Evolutionary conservation across 192 early-diverging fungal genomes (phyloP).

Genomic region (Geranomyces variabilis): DNA sequence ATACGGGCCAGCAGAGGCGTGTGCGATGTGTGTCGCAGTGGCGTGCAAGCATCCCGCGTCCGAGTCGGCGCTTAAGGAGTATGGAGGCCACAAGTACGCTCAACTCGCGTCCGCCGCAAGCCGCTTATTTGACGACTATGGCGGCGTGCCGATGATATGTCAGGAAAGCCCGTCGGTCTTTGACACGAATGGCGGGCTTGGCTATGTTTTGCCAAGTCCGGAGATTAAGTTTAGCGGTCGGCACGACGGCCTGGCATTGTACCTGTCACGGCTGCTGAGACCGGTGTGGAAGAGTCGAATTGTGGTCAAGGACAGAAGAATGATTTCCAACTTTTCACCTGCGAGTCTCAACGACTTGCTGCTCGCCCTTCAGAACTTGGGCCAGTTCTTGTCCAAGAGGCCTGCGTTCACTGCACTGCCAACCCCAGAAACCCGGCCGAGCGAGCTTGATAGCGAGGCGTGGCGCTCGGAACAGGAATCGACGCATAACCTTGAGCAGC

Average conservation of each 20-base stretch:
- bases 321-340: conserved; percentile 41
- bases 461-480: conserved; percentile 64
- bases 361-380: conserved; percentile 55
- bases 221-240: conserved; percentile 63
- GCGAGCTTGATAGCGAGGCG: conserved; percentile 52
- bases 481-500: conserved; percentile 57
- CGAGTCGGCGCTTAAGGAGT: conserved; percentile 6
- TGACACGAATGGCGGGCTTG: conserved; percentile 48
- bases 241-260: conserved; percentile 78
- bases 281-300: conserved; percentile 70
- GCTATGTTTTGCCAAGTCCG: conserved; percentile 37
- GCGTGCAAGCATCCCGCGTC: conserved; percentile 51
- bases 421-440: conserved; percentile 42
- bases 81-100: conserved; percentile 1
- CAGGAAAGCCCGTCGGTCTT: conserved; percentile 20
- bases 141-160: conserved; percentile 40
- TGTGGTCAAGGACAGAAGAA: not conserved
- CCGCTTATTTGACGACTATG: conserved; percentile 46
- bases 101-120: conserved; percentile 31
- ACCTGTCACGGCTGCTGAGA: conserved; percentile 71
- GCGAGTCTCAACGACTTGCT: conserved; percentile 53
- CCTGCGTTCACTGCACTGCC: conserved; percentile 28
- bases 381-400: conserved; percentile 46
- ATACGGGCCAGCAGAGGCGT: conserved; percentile 71
- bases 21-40: conserved; percentile 85